Evolutionary conservation across 176 grass and related monocot species (phyloP), one percentile per base, ranked within the genome.

Genomic region (Zoysia pacifica): DNA sequence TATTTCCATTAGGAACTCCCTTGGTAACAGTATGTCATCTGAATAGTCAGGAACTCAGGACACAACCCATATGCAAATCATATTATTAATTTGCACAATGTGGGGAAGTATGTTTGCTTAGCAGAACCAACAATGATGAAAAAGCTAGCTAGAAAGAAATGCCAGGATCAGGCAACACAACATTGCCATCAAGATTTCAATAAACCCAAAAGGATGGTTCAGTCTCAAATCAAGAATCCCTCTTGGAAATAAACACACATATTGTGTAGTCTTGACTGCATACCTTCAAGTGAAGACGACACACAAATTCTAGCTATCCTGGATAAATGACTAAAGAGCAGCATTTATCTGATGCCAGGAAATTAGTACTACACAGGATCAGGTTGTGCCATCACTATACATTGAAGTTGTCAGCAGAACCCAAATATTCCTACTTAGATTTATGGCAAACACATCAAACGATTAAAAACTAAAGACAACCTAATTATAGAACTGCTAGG

Each of bases 281-380:
- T 39, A 78, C 65, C 9, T 72, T 46, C 46, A 64, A 50, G n/a
- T 64, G 56, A 76, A 70, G 12, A 39, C n/a, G 53, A 41, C 13
- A 39, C 8, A 15, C 48, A 65, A 62, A 65, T n/a, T 68, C n/a
- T n/a, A 20, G 14, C 14, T 20, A 39, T 39, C 83, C 39, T 38
- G 39, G 37, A 55, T 40, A 53, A 78, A 54, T 42, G 14, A 47
- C 13, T 18, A 38, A 13, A 56, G 20, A 67, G 19, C 41, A 67
- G 8, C 3, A 2, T 36, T 62, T 62, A 62, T 62, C 59, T 62
- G 59, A 36, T 36, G 20, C 1, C 19, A 62, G 19, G 59, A 6
- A 83, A 72, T 66, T 41, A 56, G 12, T 52, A 28, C 2, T 28
- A 4, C 11, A 1, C 65, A 4, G 39, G 14, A 19, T 71, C 1